Percentiles rank a stretch among this genome's conserved stretches.
These are phyloP conservation scores for Ophiostoma novo-ulmi DNA, from an alignment of 2,329 filamentous ascomycete species.

Conservation along the genomic window DNA sequence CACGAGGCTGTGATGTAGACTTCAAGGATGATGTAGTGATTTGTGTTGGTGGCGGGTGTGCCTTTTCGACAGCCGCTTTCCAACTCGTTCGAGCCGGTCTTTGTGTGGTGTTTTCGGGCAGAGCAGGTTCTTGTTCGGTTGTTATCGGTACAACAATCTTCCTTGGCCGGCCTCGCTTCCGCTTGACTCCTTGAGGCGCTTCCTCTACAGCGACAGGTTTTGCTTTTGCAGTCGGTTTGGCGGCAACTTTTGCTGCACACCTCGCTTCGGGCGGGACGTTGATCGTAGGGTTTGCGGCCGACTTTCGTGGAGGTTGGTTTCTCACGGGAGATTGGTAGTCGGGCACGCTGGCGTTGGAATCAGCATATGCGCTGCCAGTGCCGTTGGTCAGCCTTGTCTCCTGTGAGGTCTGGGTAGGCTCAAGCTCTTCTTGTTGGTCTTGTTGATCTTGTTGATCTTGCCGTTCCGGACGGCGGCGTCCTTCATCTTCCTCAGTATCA, in stretches of 20 bases:
- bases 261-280: background rate
- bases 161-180: background rate
- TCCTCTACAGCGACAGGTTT: background rate
- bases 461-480: background rate
- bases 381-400: background rate
- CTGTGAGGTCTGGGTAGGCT: background rate
- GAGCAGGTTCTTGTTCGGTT: background rate
- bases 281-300: background rate
- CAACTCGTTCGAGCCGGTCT: background rate
- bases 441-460: background rate
- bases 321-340: background rate
- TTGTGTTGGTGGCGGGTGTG: background rate
- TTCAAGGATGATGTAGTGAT: background rate
- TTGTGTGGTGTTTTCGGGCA: background rate
- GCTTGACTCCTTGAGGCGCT: background rate
- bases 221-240: background rate
- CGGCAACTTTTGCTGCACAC: background rate
- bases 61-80: background rate
- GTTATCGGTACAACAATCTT: background rate
- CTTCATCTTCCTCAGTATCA: background rate
- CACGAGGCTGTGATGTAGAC: background rate
- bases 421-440: background rate
- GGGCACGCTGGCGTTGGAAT: background rate
- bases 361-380: background rate
- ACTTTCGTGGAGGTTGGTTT: background rate